Evolutionary conservation across 352 stramenopile species (phyloP).

Genomic region (Pythium dissotocum): DNA sequence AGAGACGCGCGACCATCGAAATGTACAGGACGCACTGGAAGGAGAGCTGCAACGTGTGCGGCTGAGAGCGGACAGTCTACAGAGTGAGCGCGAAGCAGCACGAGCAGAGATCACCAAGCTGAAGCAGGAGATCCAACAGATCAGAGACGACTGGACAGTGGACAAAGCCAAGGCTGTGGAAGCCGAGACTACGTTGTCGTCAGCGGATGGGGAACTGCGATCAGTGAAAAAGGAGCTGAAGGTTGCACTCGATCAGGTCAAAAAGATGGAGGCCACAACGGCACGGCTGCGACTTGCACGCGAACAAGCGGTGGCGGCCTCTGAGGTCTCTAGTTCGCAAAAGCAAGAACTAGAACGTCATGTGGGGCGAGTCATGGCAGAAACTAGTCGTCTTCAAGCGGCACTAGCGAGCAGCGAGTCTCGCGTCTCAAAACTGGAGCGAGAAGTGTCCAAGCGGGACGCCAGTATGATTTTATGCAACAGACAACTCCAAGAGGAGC

Average conservation of each 20-base stretch:
- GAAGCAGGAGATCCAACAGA: not conserved
- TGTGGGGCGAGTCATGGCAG: not conserved
- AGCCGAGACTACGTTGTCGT: not conserved
- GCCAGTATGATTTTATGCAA: not conserved
- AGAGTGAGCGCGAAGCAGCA: not conserved
- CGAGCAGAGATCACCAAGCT: not conserved
- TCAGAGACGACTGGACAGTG: not conserved
- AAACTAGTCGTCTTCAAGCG: not conserved
- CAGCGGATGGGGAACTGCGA: not conserved
- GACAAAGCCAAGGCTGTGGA: not conserved
- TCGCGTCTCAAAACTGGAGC: not conserved
- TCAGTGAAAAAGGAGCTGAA: slow-evolving; percentile 1
- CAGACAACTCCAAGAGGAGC: not conserved
- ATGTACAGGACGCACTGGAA: slow-evolving; percentile 6
- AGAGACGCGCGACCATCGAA: not conserved
- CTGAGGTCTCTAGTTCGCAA: not conserved
- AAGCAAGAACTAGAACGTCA: not conserved
- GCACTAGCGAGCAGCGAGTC: not conserved
- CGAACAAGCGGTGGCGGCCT: not conserved
- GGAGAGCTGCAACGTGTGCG: slow-evolving; percentile 5
- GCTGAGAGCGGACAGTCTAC: not conserved
- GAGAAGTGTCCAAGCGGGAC: not conserved
- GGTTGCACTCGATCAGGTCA: not conserved
- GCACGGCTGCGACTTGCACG: not conserved
- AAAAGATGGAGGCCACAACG: not conserved